A percentile compares a stretch with the other conserved stretches of the same genome.
These are phyloP conservation scores for Fusarium sp. DNA, from an alignment of 2,329 filamentous ascomycete species.

Conservation along the genomic window DNA sequence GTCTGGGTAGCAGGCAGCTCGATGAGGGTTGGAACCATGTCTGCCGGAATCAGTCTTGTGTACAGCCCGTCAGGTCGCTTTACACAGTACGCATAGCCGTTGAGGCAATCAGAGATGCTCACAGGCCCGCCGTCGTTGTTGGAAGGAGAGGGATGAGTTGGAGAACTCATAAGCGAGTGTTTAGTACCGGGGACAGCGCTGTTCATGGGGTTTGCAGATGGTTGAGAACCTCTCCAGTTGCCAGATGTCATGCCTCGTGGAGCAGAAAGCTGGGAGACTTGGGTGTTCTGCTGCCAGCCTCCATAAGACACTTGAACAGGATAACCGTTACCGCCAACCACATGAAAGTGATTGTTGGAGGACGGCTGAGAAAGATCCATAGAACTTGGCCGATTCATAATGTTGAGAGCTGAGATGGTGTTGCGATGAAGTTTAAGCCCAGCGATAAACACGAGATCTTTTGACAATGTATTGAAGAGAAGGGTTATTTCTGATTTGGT, in stretches of 20 bases:
- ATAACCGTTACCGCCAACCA: neutral
- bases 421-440: neutral
- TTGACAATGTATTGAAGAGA: neutral
- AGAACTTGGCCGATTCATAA: neutral
- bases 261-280: conserved; percentile 18
- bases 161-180: conserved; percentile 22
- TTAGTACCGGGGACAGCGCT: conserved; percentile 5
- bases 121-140: conserved; percentile 10
- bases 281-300: conserved; percentile 21
- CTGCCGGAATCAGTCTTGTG: conserved; percentile 33
- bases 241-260: conserved; percentile 35
- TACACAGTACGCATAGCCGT: conserved; percentile 32
- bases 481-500: neutral
- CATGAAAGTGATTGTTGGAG: conserved; percentile 7
- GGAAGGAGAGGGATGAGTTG: neutral
- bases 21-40: conserved; percentile 44
- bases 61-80: conserved; percentile 29
- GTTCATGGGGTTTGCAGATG: conserved; percentile 5
- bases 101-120: conserved; percentile 33
- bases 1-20: conserved; percentile 57
- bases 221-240: conserved; percentile 36
- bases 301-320: conserved; percentile 13
- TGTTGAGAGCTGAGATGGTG: neutral
- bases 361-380: conserved; percentile 10
- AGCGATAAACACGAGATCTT: neutral